These are phyloP conservation scores for Diacronema lutheri DNA, from an alignment of 78 protist genomes.

Conservation along the genomic window DNA sequence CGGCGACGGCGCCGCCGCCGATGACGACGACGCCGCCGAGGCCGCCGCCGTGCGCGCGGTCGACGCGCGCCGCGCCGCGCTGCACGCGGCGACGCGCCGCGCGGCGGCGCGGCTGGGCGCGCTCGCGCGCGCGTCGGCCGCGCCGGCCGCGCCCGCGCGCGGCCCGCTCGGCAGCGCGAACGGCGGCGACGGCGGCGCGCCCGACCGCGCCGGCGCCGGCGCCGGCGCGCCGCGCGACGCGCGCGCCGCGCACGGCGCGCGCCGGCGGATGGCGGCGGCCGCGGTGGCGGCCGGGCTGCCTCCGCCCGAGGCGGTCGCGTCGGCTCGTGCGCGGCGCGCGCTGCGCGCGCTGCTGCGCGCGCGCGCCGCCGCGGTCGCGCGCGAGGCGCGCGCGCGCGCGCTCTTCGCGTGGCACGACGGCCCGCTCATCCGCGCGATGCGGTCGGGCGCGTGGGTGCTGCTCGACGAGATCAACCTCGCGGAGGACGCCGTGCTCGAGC, in stretches of 20 bases:
- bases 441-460: conserved; percentile 83
- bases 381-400: background rate
- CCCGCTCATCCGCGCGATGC: conserved; percentile 94
- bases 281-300: background rate
- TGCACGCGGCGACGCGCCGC: background rate
- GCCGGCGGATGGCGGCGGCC: background rate
- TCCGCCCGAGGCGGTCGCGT: background rate
- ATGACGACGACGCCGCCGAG: too few relatives aligned
- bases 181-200: background rate
- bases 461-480: conserved; percentile 98
- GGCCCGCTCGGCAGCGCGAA: background rate
- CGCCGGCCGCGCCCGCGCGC: background rate
- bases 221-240: background rate
- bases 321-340: too few relatives aligned
- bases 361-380: too few relatives aligned
- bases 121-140: background rate
- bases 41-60: too few relatives aligned
- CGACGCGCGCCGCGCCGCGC: background rate
- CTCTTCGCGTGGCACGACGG: conserved; percentile 98
- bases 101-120: background rate
- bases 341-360: too few relatives aligned
- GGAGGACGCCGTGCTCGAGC: conserved; percentile 98
- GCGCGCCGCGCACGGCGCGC: background rate
- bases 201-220: background rate
- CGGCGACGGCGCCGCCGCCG: too few relatives aligned